These are phyloP conservation scores for Sextonia rubra DNA, from an alignment of 164 flowering plant genomes.

Conservation along the genomic window DNA sequence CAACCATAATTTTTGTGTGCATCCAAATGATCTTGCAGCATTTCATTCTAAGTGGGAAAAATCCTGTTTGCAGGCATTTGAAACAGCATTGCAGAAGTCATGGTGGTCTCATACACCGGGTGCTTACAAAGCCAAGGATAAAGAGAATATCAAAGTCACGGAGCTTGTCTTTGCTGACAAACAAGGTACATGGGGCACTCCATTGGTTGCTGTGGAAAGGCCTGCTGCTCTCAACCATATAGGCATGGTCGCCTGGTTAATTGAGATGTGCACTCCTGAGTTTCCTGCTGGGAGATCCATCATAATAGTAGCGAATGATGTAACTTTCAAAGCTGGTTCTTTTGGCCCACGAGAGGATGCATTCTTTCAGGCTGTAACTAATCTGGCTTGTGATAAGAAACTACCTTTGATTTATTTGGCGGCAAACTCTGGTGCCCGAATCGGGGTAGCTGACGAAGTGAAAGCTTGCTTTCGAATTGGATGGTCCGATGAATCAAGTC, in stretches of 20 bases:
- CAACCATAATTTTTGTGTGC: neutral
- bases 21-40: neutral
- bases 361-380: constrained; percentile 85
- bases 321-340: constrained; percentile 94
- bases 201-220: constrained; percentile 62
- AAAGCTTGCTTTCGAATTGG: constrained; percentile 87
- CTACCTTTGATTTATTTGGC: constrained; percentile 93
- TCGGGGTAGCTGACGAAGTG: constrained; percentile 98
- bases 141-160: constrained; percentile 48
- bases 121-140: constrained; percentile 38
- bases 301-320: constrained; percentile 79
- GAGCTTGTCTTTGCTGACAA: constrained; percentile 75
- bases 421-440: constrained; percentile 96
- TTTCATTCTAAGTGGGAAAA: neutral
- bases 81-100: constrained; percentile 58
- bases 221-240: constrained; percentile 79
- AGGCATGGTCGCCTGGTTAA: constrained; percentile 97
- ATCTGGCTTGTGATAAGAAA: constrained; percentile 80
- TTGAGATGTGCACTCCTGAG: constrained; percentile 95
- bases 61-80: constrained; percentile 72
- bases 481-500: constrained; percentile 88
- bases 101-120: constrained; percentile 57
- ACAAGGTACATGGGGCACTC: constrained; percentile 75
- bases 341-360: constrained; percentile 99
- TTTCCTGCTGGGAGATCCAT: constrained; percentile 85